Conservation (phyloP, 2,329 filamentous ascomycete genomes). For the Endoconidiophora polonica region DNA sequence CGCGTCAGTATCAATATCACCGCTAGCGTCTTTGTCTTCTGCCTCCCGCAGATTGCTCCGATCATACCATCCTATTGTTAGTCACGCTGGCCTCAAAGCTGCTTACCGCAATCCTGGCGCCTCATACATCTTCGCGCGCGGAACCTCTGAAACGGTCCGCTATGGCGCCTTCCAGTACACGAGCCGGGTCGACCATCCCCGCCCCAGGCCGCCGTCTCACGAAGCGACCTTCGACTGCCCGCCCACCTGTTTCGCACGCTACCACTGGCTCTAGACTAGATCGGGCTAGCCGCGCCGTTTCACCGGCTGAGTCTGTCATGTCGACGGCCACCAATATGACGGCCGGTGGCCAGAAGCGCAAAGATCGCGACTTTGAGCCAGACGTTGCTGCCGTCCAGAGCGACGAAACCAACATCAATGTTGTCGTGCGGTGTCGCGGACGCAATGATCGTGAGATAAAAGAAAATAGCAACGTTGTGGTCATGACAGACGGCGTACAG, state of each 20-base stretch:
- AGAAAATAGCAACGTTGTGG: conserved; percentile 88
- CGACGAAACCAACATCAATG: conserved; percentile 92
- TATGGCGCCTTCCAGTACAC: conserved; percentile 5
- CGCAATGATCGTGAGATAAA: conserved; percentile 82
- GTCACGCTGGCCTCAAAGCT: background rate
- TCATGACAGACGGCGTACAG: conserved; percentile 74
- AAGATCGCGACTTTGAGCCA: conserved; percentile 67
- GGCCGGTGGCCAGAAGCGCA: conserved; percentile 52
- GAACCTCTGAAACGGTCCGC: conserved; percentile 10
- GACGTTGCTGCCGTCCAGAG: conserved; percentile 35
- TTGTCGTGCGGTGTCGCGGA: conserved; percentile 86
- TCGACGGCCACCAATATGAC: conserved; percentile 31
- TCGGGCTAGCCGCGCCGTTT: conserved; percentile 30
- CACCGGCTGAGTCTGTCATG: conserved; percentile 51
- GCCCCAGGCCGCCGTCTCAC: conserved; percentile 10
- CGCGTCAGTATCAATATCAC: background rate
- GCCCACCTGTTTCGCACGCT: background rate
- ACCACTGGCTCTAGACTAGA: background rate
- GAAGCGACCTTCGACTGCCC: conserved; percentile 8
- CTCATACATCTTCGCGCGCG: conserved; percentile 7
- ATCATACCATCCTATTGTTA: background rate
- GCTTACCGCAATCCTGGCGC: conserved; percentile 11
- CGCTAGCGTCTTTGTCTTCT: background rate
- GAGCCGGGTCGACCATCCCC: conserved; percentile 6
- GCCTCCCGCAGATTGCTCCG: background rate